Conservation (phyloP, 2,329 filamentous ascomycete genomes). For the Epichloe bromicola region DNA sequence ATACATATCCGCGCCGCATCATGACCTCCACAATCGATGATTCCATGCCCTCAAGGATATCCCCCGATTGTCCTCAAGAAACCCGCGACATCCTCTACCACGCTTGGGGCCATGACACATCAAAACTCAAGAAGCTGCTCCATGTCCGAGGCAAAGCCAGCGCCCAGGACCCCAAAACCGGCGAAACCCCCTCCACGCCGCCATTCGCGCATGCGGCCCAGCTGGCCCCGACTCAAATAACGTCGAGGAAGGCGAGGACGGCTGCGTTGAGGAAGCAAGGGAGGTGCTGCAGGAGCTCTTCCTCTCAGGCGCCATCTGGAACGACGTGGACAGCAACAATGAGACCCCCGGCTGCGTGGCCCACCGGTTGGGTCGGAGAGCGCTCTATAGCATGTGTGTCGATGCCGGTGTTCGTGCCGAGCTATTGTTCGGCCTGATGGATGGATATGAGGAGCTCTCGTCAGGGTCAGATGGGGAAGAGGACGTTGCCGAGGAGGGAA, state of each 20-base stretch:
- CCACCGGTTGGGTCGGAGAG: conserved; percentile 49
- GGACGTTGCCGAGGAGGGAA: conserved; percentile 26
- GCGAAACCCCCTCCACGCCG: conserved; percentile 78
- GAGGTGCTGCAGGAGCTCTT: conserved; percentile 65
- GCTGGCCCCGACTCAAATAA: conserved; percentile 13
- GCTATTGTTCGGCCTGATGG: conserved; percentile 68
- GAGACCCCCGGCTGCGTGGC: conserved; percentile 92
- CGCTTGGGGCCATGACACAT: conserved; percentile 48
- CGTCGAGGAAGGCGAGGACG: conserved; percentile 22
- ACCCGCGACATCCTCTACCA: conserved; percentile 38
- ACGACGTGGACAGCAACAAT: conserved; percentile 73
- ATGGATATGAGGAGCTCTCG: conserved; percentile 63
- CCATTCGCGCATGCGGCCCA: conserved; percentile 61
- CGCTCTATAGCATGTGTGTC: conserved; percentile 71
- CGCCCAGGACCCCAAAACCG: conserved; percentile 72
- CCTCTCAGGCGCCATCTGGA: conserved; percentile 90
- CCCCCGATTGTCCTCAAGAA: conserved; percentile 35
- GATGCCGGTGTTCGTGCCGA: conserved; percentile 86
- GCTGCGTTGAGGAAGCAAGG: conserved; percentile 45
- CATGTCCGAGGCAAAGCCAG: conserved; percentile 51
- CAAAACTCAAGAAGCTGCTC: conserved; percentile 56
- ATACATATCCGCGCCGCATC: background rate
- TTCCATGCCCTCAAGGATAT: conserved; percentile 39
- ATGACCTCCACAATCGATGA: conserved; percentile 27
- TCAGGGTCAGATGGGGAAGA: conserved; percentile 40